A percentile compares a stretch with the other conserved stretches of the same genome.
Conservation (phyloP, 352 stramenopile genomes). For the Phytopythium montanum region DNA sequence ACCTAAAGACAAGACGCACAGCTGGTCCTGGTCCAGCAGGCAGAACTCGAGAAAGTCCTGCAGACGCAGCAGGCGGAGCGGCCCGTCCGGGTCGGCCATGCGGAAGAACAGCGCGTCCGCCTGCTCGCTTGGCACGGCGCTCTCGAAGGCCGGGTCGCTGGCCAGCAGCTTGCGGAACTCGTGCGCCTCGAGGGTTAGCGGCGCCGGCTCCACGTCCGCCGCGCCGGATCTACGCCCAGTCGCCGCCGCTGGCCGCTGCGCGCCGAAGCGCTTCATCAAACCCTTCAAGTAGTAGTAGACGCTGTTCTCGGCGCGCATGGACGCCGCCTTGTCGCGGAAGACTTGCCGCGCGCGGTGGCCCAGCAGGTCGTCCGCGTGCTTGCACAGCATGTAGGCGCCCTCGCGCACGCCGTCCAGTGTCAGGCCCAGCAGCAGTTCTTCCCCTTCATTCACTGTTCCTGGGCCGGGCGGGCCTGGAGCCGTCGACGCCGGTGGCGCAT, state of each 20-base stretch:
- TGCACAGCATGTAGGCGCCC: conserved; percentile 81
- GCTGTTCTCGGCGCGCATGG: conserved; percentile 75
- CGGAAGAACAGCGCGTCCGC: conserved; percentile 75
- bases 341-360: conserved; percentile 75
- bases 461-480: too few species aligned
- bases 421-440: conserved; percentile 55
- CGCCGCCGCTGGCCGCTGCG: conserved; percentile 26
- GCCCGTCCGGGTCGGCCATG: conserved; percentile 44
- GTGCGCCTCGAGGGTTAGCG: conserved; percentile 57
- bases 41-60: conserved; percentile 82
- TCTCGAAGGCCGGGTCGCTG: conserved; percentile 74
- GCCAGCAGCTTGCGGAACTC: conserved; percentile 77
- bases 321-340: conserved; percentile 81
- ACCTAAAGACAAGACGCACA: conserved; percentile 32
- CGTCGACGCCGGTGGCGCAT: too few species aligned
- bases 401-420: conserved; percentile 78
- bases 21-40: conserved; percentile 69
- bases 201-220: conserved; percentile 23
- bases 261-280: conserved; percentile 68
- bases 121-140: conserved; percentile 61
- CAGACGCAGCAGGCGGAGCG: conserved; percentile 48
- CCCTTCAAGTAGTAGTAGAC: conserved; percentile 87
- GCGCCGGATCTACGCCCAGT: conserved; percentile 32
- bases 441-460: conserved; percentile 33
- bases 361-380: conserved; percentile 78